phyloP scores from a whole-genome alignment of 2,329 filamentous ascomycete genomes.

The Fusarium liriodendri region DNA sequence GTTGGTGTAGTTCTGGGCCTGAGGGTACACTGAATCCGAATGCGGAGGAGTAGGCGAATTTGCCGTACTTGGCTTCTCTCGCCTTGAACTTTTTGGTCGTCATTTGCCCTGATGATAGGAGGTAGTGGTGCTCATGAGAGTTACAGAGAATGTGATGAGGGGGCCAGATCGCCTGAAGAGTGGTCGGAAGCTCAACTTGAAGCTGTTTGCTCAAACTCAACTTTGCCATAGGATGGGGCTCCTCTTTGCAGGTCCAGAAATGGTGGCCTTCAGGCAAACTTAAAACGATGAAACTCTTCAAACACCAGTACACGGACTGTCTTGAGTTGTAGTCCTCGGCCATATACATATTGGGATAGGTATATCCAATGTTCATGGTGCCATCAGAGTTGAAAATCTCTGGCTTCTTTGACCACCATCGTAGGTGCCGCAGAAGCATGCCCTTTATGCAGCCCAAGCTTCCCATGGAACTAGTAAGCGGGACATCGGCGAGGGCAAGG shows the following conservation, averaged over 20 bases:
- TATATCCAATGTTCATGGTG: conserved; percentile 57
- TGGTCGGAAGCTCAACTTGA: background rate
- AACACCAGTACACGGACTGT: conserved; percentile 65
- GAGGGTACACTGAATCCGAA: conserved; percentile 55
- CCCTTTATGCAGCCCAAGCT: conserved; percentile 58
- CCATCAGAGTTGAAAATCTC: conserved; percentile 60
- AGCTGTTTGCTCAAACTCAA: background rate
- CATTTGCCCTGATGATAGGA: conserved; percentile 23
- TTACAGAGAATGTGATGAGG: conserved; percentile 57
- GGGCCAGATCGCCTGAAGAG: conserved; percentile 12
- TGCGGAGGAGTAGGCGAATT: conserved; percentile 57
- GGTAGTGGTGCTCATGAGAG: conserved; percentile 21
- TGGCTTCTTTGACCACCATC: conserved; percentile 57
- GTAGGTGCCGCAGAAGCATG: conserved; percentile 60
- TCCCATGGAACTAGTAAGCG: conserved; percentile 48
- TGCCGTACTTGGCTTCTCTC: conserved; percentile 53
- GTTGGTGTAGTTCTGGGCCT: conserved; percentile 40
- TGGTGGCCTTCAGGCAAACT: conserved; percentile 45
- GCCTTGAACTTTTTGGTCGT: conserved; percentile 21
- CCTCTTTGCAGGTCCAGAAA: conserved; percentile 24
- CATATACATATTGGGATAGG: conserved; percentile 62
- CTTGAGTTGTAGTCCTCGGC: conserved; percentile 67
- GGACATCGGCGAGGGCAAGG: conserved; percentile 52
- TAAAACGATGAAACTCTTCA: conserved; percentile 60
- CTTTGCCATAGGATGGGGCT: conserved; percentile 12